Evolutionary conservation across 169 alveolate species (phyloP).

Genomic region (Babesia divergens): DNA sequence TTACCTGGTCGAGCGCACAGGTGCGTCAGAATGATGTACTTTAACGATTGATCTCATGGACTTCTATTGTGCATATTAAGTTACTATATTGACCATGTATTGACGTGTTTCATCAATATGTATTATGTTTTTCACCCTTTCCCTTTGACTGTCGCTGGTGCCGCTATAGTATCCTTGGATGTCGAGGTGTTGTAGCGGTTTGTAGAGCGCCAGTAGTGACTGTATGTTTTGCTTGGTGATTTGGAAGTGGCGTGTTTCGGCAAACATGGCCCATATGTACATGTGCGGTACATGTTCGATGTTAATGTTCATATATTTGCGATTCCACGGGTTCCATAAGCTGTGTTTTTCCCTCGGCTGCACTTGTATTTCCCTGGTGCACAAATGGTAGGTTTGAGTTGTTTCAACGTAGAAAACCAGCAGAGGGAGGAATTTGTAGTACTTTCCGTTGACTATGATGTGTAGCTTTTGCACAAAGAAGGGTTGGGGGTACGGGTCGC

Average conservation of each 20-base stretch:
- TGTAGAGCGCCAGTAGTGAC: neutral
- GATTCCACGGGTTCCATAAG: slow-evolving; percentile 34
- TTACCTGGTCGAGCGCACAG: neutral
- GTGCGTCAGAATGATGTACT: neutral
- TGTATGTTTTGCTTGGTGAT: neutral
- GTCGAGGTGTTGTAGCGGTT: slow-evolving; percentile 15
- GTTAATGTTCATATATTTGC: neutral
- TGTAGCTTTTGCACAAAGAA: slow-evolving; percentile 7
- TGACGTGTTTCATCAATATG: slow-evolving; percentile 6
- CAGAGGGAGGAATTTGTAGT: slow-evolving; percentile 30
- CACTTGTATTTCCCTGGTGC: slow-evolving; percentile 6
- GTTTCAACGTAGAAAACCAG: slow-evolving; percentile 10
- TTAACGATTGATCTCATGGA: neutral
- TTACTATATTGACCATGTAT: slow-evolving; percentile 17
- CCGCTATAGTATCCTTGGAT: slow-evolving; percentile 14
- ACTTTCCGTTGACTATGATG: slow-evolving; percentile 27
- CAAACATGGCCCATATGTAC: slow-evolving; percentile 25
- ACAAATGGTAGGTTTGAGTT: slow-evolving; percentile 2
- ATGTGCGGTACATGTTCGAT: slow-evolving; percentile 2
- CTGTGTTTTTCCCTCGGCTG: slow-evolving; percentile 1
- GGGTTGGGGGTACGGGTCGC: neutral
- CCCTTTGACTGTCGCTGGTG: neutral
- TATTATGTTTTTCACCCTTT: neutral
- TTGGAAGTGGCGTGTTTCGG: slow-evolving; percentile 13
- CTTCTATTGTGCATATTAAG: neutral